Evolutionary conservation across 305 asterid species (phyloP), one percentile per base, ranked within the genome.

Genomic region (Fraxinus floribunda): DNA sequence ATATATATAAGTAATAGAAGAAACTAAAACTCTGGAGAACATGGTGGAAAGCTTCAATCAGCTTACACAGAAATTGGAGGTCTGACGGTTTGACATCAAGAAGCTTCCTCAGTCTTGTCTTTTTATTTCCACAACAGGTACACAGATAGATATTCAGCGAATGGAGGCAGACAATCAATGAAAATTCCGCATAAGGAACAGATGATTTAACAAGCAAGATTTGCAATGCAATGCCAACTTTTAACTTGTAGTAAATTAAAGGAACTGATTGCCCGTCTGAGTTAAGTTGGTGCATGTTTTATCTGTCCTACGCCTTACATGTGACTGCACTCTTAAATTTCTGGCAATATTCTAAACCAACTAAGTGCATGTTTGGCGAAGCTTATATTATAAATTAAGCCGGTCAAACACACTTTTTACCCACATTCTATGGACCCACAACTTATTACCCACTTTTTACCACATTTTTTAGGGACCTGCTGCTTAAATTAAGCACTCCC

Each of bases 21-120:
- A 52, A 66, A 36, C 75, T 0, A 60, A 73, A 16, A 38, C 38
- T 49, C 18, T 64, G 39, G 11, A 46, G 71, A 78, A 44, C 20
- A 44, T n/a, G 72, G 41, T 29, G 22, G 36, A 72, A 84, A 55
- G 75, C 44, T 15, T 73, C 64, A 11, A 18, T 46, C 34, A 77
- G 39, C 88, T 84, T 83, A 90, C 91, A 74, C 36, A 86, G 84
- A 38, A 86, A 83, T 79, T 81, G 82, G 80, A 87, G 87, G 60
- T 86, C 85, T 38, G 81, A 62, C 44, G 90, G 92, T 72, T 87
- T 79, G 57, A 89, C 68, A 22, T 83, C 76, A 64, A 87, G 87
- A 81, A 86, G 90, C 72, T 84, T 86, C 78, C 57, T 72, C 32
- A 75, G 46, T 80, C 77, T 79, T 24, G 38, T 79, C 90, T 83